Evolutionary conservation across 345 rosid species (phyloP).

Genomic region (Raphanus sativus): DNA sequence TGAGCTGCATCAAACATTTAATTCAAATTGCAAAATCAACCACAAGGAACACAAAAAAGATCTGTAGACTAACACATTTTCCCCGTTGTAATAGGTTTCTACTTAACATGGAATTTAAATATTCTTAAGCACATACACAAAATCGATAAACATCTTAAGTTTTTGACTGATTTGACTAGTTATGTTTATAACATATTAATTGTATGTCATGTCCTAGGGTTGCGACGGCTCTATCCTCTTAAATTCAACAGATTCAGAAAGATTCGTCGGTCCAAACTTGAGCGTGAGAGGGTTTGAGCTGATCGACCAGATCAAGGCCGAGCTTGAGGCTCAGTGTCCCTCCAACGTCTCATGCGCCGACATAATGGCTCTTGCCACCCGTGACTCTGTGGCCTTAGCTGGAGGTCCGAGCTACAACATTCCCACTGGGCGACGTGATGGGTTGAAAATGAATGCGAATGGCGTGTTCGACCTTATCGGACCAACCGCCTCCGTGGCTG

Average conservation of each 20-base stretch:
- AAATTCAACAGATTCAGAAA: constrained; percentile 26
- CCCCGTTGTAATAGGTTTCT: neutral
- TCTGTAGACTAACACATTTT: neutral
- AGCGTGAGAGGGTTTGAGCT: constrained; percentile 38
- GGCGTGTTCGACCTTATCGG: constrained; percentile 43
- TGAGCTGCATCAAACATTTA: neutral
- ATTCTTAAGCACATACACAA: neutral
- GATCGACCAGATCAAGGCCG: constrained; percentile 36
- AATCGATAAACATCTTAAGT: neutral
- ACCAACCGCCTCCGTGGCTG: constrained; percentile 40
- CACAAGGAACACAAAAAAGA: neutral
- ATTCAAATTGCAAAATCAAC: neutral
- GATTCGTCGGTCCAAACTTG: constrained; percentile 11
- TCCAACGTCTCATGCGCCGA: constrained; percentile 32
- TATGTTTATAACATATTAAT: neutral
- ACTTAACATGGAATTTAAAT: neutral
- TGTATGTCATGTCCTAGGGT: constrained; percentile 22
- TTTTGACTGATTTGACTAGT: neutral
- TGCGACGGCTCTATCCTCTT: constrained; percentile 40
- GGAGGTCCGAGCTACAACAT: constrained; percentile 50
- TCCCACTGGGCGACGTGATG: constrained; percentile 60
- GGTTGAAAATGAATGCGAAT: constrained; percentile 41
- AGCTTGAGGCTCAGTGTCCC: constrained; percentile 38
- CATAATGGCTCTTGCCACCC: constrained; percentile 50
- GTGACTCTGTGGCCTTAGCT: constrained; percentile 55